A percentile compares a stretch with the other conserved stretches of the same genome.
Conservation (phyloP, 805 yeast genomes). For the Wickerhamomyces subpelliculosus region DNA sequence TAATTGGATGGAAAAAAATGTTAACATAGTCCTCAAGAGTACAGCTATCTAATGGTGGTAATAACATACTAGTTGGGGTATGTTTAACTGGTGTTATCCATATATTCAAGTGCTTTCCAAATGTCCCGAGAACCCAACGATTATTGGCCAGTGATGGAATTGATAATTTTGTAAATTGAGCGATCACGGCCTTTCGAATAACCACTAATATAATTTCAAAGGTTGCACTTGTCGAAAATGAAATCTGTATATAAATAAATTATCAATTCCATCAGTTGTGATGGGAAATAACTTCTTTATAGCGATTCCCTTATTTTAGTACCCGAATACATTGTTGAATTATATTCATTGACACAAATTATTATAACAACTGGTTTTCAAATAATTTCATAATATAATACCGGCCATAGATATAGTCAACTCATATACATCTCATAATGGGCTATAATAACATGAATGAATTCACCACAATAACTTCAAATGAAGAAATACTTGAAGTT, state of each 20-base stretch:
- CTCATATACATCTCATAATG: not conserved
- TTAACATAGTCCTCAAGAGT: not conserved
- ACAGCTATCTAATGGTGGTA: too few species aligned
- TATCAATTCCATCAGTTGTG: conserved; percentile 4
- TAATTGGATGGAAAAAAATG: too few species aligned
- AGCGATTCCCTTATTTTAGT: not conserved
- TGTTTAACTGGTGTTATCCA: too few species aligned
- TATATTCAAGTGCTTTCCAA: too few species aligned
- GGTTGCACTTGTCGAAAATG: not conserved
- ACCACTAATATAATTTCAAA: not conserved
- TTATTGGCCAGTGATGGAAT: conserved; percentile 19
- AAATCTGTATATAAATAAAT: conserved; percentile 2
- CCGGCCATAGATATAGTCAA: too few species aligned
- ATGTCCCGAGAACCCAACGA: conserved; percentile 3
- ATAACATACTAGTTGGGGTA: too few species aligned
- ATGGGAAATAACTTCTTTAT: too few species aligned
- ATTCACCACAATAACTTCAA: conserved; percentile 14
- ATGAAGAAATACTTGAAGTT: conserved; percentile 19
- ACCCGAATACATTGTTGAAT: too few species aligned
- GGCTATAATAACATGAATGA: conserved; percentile 2
- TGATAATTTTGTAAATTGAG: conserved; percentile 15
- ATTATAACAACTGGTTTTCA: too few species aligned
- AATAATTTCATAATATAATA: too few species aligned
- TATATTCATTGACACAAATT: too few species aligned
- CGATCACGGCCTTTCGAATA: not conserved